Evolutionary conservation across 371 early-diverging fungal species (phyloP).

Genomic region (Mortierella sp.): DNA sequence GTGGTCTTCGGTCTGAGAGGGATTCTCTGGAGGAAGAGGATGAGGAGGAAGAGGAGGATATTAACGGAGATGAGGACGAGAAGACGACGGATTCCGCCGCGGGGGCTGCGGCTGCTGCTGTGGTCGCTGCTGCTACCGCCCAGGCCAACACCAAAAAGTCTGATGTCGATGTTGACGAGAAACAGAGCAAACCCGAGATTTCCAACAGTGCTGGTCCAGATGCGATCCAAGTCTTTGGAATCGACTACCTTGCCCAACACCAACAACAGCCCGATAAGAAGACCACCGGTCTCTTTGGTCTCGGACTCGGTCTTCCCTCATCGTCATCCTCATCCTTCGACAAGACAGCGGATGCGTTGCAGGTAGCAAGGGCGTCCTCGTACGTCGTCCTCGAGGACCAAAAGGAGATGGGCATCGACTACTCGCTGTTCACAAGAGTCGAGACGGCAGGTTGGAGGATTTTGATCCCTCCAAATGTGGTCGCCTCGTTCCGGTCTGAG

Average conservation of each 20-base stretch:
- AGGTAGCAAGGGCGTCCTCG: conserved; percentile 31
- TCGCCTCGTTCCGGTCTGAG: conserved; percentile 43
- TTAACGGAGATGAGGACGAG: conserved; percentile 14
- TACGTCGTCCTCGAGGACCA: conserved; percentile 35
- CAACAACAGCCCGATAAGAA: neutral
- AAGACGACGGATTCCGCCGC: neutral
- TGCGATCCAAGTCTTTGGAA: conserved; percentile 25
- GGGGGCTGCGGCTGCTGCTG: conserved; percentile 16
- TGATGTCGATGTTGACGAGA: conserved; percentile 29
- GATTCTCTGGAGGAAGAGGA: neutral
- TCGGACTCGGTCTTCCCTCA: neutral
- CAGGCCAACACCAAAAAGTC: neutral
- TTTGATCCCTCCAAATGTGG: conserved; percentile 45
- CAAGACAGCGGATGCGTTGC: conserved; percentile 23
- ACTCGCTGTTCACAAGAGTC: conserved; percentile 46
- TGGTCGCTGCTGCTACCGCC: conserved; percentile 30
- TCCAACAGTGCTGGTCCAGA: neutral
- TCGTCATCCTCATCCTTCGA: neutral
- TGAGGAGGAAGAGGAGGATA: neutral
- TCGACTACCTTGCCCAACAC: conserved; percentile 16
- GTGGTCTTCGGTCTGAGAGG: neutral
- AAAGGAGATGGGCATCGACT: conserved; percentile 48
- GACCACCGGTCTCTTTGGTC: neutral
- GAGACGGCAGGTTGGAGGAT: conserved; percentile 54
- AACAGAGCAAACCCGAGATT: no score